These are phyloP conservation scores for Baorangia bicolor DNA, from an alignment of 768 basidiomycete genomes.

Conservation along the genomic window DNA sequence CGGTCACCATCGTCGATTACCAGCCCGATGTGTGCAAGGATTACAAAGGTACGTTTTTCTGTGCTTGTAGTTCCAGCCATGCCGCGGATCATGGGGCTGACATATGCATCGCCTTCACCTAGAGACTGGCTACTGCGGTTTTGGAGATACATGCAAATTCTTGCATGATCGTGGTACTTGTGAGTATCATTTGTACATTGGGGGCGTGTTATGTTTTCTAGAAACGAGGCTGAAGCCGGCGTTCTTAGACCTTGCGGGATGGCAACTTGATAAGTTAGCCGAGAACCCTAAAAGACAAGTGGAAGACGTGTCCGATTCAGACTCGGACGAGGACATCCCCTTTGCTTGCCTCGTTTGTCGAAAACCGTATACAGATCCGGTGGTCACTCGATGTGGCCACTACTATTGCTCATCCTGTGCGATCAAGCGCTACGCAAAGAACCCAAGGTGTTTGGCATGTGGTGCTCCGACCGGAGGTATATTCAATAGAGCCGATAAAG, in stretches of 20 bases:
- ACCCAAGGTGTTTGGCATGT: constrained; percentile 94
- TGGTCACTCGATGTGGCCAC: constrained; percentile 95
- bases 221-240: constrained; percentile 9
- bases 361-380: constrained; percentile 90
- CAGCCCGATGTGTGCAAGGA: constrained; percentile 99
- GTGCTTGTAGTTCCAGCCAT: not conserved
- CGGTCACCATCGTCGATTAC: constrained; percentile 94
- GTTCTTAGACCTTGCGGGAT: constrained; percentile 83
- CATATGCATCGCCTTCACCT: not conserved
- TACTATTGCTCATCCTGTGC: constrained; percentile 96
- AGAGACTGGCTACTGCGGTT: constrained; percentile 99
- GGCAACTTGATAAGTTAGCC: constrained; percentile 96
- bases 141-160: constrained; percentile 99
- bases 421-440: constrained; percentile 91
- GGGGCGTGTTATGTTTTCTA: not conserved
- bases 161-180: constrained; percentile 96
- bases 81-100: constrained; percentile 19
- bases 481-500: constrained; percentile 93
- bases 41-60: constrained; percentile 80
- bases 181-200: constrained; percentile 49
- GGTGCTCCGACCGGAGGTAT: constrained; percentile 92
- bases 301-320: constrained; percentile 58
- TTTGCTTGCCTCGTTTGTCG: constrained; percentile 99
- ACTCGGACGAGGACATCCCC: constrained; percentile 86
- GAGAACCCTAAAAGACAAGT: constrained; percentile 66